Evolutionary conservation across 2,329 filamentous ascomycete genomes (phyloP).

Genomic region (Talaromyces funiculosus): DNA sequence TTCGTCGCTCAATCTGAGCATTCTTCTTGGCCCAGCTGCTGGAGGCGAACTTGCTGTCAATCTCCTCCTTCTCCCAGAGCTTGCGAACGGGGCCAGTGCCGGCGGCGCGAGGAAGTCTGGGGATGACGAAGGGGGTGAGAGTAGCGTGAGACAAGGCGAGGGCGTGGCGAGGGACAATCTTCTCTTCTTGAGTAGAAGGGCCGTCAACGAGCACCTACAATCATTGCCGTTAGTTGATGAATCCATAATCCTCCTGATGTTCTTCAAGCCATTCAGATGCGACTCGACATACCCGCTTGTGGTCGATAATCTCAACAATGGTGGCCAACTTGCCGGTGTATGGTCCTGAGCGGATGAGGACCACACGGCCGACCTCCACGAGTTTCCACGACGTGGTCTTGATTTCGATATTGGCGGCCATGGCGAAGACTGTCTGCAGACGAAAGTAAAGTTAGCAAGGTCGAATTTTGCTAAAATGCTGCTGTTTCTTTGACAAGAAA

Average conservation of each 20-base stretch:
- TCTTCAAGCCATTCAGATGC: not conserved
- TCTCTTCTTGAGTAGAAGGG: constrained; percentile 73
- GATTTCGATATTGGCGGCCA: constrained; percentile 78
- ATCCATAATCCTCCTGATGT: not conserved
- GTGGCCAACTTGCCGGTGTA: constrained; percentile 80
- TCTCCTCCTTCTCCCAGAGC: constrained; percentile 83
- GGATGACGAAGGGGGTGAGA: constrained; percentile 83
- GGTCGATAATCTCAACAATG: constrained; percentile 99
- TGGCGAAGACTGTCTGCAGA: constrained; percentile 59
- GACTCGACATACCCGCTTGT: constrained; percentile 89
- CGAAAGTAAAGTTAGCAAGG: not conserved
- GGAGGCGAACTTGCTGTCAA: constrained; percentile 89
- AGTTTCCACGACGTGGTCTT: constrained; percentile 83
- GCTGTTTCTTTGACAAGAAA: not conserved
- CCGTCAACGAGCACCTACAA: constrained; percentile 91
- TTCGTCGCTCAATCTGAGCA: constrained; percentile 77
- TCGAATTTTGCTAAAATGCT: not conserved
- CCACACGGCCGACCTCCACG: constrained; percentile 97
- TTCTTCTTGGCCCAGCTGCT: constrained; percentile 94
- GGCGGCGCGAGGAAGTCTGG: constrained; percentile 76
- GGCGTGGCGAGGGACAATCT: constrained; percentile 80
- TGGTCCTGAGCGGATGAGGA: constrained; percentile 80
- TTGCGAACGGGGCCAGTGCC: constrained; percentile 78
- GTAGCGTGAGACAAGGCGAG: constrained; percentile 75
- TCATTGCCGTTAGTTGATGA: not conserved